A percentile compares a stretch with the other conserved stretches of the same genome.
phyloP scores from a whole-genome alignment of 116 monocot genomes.

The Cymodocea nodosa region DNA sequence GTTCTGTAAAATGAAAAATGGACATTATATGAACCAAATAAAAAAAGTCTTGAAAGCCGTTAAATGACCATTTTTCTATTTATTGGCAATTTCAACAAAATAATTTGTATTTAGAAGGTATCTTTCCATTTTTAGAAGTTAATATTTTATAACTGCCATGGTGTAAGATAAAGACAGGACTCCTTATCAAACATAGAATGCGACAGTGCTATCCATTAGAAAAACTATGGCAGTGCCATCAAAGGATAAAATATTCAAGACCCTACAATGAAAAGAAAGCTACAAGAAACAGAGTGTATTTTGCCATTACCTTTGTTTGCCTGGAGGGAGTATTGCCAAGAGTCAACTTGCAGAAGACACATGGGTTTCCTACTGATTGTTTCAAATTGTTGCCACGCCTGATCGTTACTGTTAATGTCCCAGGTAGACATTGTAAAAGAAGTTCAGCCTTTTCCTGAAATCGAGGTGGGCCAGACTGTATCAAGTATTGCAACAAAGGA shows the following conservation, averaged over 20 bases:
- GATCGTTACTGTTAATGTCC: conserved; percentile 80
- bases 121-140: no score
- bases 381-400: conserved; percentile 85
- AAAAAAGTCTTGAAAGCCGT: no score
- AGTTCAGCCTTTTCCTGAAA: conserved; percentile 97
- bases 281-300: not conserved
- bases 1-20: no score
- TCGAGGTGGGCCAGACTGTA: conserved; percentile 90
- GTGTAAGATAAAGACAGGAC: no score
- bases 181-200: no score
- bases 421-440: conserved; percentile 88
- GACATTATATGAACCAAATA: no score
- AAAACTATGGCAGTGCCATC: not conserved
- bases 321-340: conserved; percentile 77
- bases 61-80: no score
- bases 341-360: conserved; percentile 91
- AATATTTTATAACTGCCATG: no score
- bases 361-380: conserved; percentile 92
- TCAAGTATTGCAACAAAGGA: conserved; percentile 87
- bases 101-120: no score
- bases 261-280: not conserved
- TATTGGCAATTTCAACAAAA: no score
- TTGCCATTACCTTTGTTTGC: conserved; percentile 62
- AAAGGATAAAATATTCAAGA: not conserved
- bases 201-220: no score